Base-by-base conservation (phyloP, 305 asterid genomes). In the Euphrasia arctica region DNA sequence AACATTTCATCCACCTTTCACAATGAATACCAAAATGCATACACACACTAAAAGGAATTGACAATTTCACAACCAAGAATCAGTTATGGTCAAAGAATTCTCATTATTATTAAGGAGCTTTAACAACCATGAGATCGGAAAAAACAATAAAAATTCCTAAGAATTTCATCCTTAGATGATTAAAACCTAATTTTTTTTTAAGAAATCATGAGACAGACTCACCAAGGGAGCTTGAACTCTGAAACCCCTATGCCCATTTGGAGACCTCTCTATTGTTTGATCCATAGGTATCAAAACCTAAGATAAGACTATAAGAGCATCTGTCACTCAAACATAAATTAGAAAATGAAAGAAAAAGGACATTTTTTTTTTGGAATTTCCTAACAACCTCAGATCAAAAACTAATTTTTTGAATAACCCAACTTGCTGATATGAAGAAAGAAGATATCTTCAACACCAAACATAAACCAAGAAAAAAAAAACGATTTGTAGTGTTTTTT, bases 151-250 rank as follows among this genome's bases (percentile, higher is more conserved):
- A 9, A 22, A 54, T 14, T 54, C 58, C 22, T 64, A 59, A 48
- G 5, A 4, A 32, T 32, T 32, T 32, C 36, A 32, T 32, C 4
- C 5, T 4, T 3, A 5, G 36, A 32, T 32, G 5, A 32, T 32
- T 32, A 32, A 32, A 32, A 32, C 36, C 36, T 32, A 32, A 18
- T 18, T 18, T 18, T 18, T 18, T 18, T 18, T 18, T 18, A 32
- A 32, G 5, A 32, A 32, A 32, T 32, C 36, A 32, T 43, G 31
- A 11, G 67, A 13, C n/a, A 27, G 71, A 70, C 85, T 84, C 75
- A 91, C 96, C 90, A 91, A 79, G 64, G 87, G 86, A 69, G 89
- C 83, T 74, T 81, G 87, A 68, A 80, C 82, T 79, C 92, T 68
- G 77, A 68, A 73, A 70, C 75, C 86, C 92, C 92, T 80, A 22